These are phyloP conservation scores for Myriosclerotinia curreyana DNA, from an alignment of 2,329 filamentous ascomycete genomes.

Conservation along the genomic window DNA sequence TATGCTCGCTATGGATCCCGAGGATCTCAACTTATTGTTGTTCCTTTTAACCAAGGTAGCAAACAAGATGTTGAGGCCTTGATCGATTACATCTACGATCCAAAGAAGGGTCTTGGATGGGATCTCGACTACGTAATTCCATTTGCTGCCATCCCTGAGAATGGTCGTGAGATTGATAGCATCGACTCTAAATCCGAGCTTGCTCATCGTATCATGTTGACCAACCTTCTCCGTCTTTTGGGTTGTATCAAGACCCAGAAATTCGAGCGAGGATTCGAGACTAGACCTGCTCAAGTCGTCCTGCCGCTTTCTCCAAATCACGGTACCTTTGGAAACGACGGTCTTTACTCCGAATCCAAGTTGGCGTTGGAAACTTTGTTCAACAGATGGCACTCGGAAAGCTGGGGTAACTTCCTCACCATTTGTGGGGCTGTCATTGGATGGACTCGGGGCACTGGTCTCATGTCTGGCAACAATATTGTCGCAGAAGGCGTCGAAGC, in stretches of 20 bases:
- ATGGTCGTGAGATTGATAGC: conserved; percentile 92
- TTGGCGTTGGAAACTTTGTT: conserved; percentile 95
- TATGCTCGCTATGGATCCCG: conserved; percentile 91
- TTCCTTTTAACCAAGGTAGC: conserved; percentile 98
- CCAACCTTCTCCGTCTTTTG: conserved; percentile 88
- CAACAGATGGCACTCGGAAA: conserved; percentile 97
- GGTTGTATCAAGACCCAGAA: conserved; percentile 91
- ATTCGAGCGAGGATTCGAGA: conserved; percentile 82
- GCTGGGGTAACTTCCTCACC: conserved; percentile 95
- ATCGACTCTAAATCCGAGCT: conserved; percentile 98
- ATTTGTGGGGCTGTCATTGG: conserved; percentile 98
- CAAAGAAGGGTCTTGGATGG: conserved; percentile 96
- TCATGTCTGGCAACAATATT: conserved; percentile 98
- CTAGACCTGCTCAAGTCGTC: conserved; percentile 92
- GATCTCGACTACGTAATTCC: conserved; percentile 95
- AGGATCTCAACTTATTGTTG: conserved; percentile 94
- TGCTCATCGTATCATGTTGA: conserved; percentile 98
- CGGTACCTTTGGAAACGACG: conserved; percentile 96
- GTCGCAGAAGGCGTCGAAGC: conserved; percentile 96
- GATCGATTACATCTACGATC: conserved; percentile 92
- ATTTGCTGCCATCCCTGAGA: conserved; percentile 96
- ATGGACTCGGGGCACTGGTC: conserved; percentile 96
- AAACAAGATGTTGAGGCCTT: conserved; percentile 96
- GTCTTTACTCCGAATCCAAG: conserved; percentile 97
- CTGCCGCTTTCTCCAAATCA: conserved; percentile 96